These are phyloP conservation scores for Ophiostoma ips DNA, from an alignment of 2,329 filamentous ascomycete species.

Conservation along the genomic window DNA sequence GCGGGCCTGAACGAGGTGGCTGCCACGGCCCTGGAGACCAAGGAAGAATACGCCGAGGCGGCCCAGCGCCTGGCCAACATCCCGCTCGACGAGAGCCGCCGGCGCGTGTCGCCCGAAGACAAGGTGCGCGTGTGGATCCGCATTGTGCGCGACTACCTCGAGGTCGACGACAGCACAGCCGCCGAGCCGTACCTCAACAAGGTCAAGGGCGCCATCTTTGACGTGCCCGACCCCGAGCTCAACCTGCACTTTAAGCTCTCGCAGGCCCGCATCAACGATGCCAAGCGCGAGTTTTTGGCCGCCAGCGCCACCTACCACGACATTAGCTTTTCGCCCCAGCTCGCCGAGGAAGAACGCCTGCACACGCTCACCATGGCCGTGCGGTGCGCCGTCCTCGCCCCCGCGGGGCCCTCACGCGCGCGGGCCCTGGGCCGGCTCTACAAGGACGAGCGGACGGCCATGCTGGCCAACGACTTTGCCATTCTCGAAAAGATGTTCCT, in stretches of 20 bases:
- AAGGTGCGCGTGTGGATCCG: constrained; percentile 82
- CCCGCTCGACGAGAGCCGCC: constrained; percentile 77
- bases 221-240: constrained; percentile 57
- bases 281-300: constrained; percentile 76
- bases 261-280: constrained; percentile 85
- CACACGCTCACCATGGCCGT: constrained; percentile 77
- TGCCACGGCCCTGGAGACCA: constrained; percentile 67
- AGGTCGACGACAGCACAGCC: constrained; percentile 77
- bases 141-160: constrained; percentile 85
- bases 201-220: constrained; percentile 82
- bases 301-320: constrained; percentile 80
- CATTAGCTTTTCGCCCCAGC: constrained; percentile 60
- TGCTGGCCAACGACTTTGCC: constrained; percentile 57
- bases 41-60: constrained; percentile 68
- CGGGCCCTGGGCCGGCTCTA: constrained; percentile 71
- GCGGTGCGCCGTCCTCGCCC: constrained; percentile 82
- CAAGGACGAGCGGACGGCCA: constrained; percentile 74
- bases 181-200: constrained; percentile 87
- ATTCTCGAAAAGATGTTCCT: constrained; percentile 98
- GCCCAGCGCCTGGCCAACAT: constrained; percentile 71
- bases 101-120: constrained; percentile 66
- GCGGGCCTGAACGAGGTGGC: constrained; percentile 66
- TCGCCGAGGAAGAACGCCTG: constrained; percentile 78
- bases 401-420: constrained; percentile 74
- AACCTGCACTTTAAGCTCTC: constrained; percentile 79